A percentile compares a stretch with the other conserved stretches of the same genome.
These are phyloP conservation scores for Jaltomata sinuosa DNA, from an alignment of 257 asterid genomes.

Conservation along the genomic window DNA sequence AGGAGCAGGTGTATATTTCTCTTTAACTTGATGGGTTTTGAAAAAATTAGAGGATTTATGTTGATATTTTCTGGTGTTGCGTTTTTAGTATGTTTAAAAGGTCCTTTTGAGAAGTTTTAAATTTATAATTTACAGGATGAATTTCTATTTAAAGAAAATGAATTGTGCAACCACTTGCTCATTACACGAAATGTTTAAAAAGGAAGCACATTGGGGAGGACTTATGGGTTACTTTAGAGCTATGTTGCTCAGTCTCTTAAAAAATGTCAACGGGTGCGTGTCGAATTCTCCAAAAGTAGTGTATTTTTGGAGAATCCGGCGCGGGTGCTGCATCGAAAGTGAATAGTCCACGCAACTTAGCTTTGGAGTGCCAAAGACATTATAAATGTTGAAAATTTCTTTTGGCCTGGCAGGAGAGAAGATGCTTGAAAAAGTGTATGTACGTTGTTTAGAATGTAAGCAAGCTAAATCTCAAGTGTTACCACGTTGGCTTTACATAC, in stretches of 20 bases:
- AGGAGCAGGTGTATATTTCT: neutral
- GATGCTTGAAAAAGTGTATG: neutral
- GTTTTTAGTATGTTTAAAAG: neutral
- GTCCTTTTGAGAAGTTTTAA: neutral
- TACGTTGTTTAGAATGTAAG: no score
- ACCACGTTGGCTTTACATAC: neutral
- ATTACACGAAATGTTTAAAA: neutral
- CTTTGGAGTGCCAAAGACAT: neutral
- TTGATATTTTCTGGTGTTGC: neutral
- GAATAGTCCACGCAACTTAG: no score
- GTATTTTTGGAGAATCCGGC: no score
- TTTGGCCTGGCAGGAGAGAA: neutral
- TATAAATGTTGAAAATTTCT: no score
- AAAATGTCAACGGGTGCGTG: no score
- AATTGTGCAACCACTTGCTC: neutral
- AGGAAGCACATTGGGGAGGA: neutral
- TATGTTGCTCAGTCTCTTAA: no score
- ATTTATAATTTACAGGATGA: neutral
- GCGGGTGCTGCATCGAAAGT: no score
- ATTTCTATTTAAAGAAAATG: neutral
- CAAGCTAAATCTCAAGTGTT: neutral
- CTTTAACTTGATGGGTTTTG: neutral
- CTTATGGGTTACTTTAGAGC: neutral
- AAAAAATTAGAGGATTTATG: neutral
- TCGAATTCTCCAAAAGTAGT: no score